A percentile compares a stretch with the other conserved stretches of the same genome.
phyloP scores from a whole-genome alignment of 176 grass and related monocot genomes.

The Chloris gayana region DNA sequence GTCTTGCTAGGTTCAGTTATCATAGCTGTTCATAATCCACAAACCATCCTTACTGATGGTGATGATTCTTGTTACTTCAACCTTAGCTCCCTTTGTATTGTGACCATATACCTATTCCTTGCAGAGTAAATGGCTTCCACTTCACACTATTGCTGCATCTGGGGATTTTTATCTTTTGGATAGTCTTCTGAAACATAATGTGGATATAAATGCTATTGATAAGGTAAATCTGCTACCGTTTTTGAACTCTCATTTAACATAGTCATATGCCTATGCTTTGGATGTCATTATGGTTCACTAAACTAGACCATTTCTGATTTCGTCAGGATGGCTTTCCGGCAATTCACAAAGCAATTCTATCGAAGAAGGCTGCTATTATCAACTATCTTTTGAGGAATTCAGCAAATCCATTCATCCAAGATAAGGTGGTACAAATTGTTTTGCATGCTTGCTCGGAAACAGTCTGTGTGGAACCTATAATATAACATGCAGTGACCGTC shows the following conservation, averaged over 20 bases:
- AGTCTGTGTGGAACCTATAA: not conserved
- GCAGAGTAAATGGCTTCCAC: constrained; percentile 88
- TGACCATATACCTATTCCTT: constrained; percentile 15
- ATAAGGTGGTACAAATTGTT: constrained; percentile 61
- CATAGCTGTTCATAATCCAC: too few relatives aligned
- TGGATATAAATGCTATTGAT: constrained; percentile 85
- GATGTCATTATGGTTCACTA: not conserved
- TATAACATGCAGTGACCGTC: not conserved
- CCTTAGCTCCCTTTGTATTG: constrained; percentile 28
- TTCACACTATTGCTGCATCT: constrained; percentile 84
- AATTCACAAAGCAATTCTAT: constrained; percentile 89
- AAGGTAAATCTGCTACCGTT: constrained; percentile 54
- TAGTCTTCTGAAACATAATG: constrained; percentile 66
- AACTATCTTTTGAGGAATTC: constrained; percentile 95
- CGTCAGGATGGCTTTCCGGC: constrained; percentile 74
- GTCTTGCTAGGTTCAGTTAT: too few relatives aligned
- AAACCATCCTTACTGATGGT: too few relatives aligned
- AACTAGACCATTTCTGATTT: constrained; percentile 18
- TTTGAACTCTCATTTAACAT: constrained; percentile 14
- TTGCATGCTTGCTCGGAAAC: constrained; percentile 3
- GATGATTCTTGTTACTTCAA: constrained; percentile 17
- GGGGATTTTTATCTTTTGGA: constrained; percentile 94
- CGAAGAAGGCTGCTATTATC: constrained; percentile 88
- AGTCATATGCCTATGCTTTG: constrained; percentile 8
- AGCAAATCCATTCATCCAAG: constrained; percentile 84